A percentile compares a stretch with the other conserved stretches of the same genome.
phyloP scores from a whole-genome alignment of 2,329 filamentous ascomycete species.

The Fusarium nelsonii region DNA sequence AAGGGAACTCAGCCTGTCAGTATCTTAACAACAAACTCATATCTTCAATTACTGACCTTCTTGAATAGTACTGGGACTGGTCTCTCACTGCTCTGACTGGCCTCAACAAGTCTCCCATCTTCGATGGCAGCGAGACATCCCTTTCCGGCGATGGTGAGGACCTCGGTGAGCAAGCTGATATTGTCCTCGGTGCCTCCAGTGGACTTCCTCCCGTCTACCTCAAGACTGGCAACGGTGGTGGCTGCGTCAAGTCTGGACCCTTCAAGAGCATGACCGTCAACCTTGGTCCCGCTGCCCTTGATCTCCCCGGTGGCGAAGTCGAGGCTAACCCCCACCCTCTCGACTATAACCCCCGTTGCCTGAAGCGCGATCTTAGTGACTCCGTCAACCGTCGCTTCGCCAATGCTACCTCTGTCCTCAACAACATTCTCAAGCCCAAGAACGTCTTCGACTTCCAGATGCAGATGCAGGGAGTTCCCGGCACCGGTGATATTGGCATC shows the following conservation, averaged over 20 bases:
- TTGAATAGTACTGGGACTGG: slow-evolving; percentile 61
- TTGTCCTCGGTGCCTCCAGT: slow-evolving; percentile 47
- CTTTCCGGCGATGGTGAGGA: slow-evolving; percentile 60
- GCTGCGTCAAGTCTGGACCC: slow-evolving; percentile 65
- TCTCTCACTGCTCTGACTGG: slow-evolving; percentile 52
- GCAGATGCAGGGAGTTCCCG: slow-evolving; percentile 56
- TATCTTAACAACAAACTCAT: too few relatives aligned
- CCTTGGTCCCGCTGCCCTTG: slow-evolving; percentile 54
- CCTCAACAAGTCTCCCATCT: slow-evolving; percentile 59
- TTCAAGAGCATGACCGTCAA: slow-evolving; percentile 59
- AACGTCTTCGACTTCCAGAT: slow-evolving; percentile 60
- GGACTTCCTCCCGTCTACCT: slow-evolving; percentile 48
- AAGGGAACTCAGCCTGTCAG: slow-evolving; percentile 56
- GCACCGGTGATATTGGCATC: slow-evolving; percentile 49
- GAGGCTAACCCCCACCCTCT: slow-evolving; percentile 45
- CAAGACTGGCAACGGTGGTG: slow-evolving; percentile 65
- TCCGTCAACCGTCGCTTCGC: slow-evolving; percentile 44
- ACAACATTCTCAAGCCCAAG: slow-evolving; percentile 54
- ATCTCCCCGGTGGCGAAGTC: slow-evolving; percentile 45
- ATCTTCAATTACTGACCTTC: slow-evolving; percentile 7
- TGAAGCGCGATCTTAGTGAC: slow-evolving; percentile 55
- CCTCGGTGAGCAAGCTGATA: slow-evolving; percentile 41
- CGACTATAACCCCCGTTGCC: slow-evolving; percentile 58
- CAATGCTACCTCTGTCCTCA: slow-evolving; percentile 49
- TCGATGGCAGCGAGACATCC: slow-evolving; percentile 62